A percentile compares a stretch with the other conserved stretches of the same genome.
These are phyloP conservation scores for Trichoderma aggressivum DNA, from an alignment of 2,329 filamentous ascomycete species.

Conservation along the genomic window DNA sequence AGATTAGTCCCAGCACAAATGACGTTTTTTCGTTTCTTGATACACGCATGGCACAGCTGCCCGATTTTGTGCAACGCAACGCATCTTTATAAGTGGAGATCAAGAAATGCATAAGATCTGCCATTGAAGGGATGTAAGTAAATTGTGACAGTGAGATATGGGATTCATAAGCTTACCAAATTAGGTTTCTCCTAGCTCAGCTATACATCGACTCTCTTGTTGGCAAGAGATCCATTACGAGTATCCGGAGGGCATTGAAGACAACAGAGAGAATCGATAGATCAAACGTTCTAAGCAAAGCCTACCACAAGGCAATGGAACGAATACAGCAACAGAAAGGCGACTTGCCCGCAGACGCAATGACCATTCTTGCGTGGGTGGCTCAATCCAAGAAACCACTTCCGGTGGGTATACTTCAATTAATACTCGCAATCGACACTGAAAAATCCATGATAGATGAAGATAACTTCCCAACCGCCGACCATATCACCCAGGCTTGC, in stretches of 20 bases:
- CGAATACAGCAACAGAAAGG: slow-evolving; percentile 39
- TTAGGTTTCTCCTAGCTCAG: slow-evolving; percentile 2
- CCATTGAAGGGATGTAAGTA: slow-evolving; percentile 7
- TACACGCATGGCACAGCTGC: background rate
- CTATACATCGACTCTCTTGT: background rate
- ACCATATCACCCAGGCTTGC: slow-evolving; percentile 38
- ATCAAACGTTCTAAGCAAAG: slow-evolving; percentile 33
- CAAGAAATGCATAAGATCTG: background rate
- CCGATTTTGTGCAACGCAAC: background rate
- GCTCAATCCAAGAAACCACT: slow-evolving; percentile 36
- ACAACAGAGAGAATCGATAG: background rate
- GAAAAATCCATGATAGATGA: slow-evolving; percentile 2
- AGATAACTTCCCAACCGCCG: slow-evolving; percentile 33
- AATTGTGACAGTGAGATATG: fast-evolving
- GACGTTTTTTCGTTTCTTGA: background rate
- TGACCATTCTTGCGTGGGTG: slow-evolving; percentile 40
- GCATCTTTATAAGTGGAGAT: background rate
- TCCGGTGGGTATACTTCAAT: slow-evolving; percentile 34
- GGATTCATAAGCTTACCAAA: background rate
- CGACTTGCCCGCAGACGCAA: slow-evolving; percentile 33
- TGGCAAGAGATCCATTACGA: background rate
- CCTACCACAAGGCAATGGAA: slow-evolving; percentile 42
- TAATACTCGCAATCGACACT: slow-evolving; percentile 40
- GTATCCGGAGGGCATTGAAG: slow-evolving; percentile 14
- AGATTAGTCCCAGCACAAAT: background rate